These are phyloP conservation scores for Globisporangium polare DNA, from an alignment of 352 stramenopile genomes.

Conservation along the genomic window DNA sequence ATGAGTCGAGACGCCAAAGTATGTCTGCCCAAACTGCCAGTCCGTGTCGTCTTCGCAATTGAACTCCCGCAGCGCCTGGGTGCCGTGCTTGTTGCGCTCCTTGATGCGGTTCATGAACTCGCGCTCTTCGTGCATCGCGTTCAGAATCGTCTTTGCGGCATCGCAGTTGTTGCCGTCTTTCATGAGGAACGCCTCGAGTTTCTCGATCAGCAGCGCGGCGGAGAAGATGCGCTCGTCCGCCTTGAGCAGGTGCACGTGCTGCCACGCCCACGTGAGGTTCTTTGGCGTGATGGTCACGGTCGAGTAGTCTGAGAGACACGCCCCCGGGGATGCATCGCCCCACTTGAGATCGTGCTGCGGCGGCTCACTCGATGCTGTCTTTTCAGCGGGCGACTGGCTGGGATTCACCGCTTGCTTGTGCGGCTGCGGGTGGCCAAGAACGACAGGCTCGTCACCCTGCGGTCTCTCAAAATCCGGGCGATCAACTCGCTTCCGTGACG, in stretches of 20 bases:
- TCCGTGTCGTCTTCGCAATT: slow-evolving; percentile 53
- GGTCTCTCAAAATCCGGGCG: background rate
- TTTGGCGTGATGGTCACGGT: slow-evolving; percentile 32
- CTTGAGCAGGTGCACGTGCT: slow-evolving; percentile 67
- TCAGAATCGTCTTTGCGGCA: slow-evolving; percentile 24
- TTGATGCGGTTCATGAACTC: slow-evolving; percentile 56
- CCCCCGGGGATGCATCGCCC: slow-evolving; percentile 7
- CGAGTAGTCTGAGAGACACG: slow-evolving; percentile 53
- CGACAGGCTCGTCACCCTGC: background rate
- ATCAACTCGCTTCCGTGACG: slow-evolving; percentile 16
- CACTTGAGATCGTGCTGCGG: slow-evolving; percentile 16
- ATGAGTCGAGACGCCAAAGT: slow-evolving; percentile 72
- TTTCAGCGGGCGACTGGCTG: background rate
- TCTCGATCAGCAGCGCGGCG: slow-evolving; percentile 54
- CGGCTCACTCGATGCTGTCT: background rate
- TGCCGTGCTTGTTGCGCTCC: slow-evolving; percentile 37
- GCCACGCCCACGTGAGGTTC: slow-evolving; percentile 72
- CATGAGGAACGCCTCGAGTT: slow-evolving; percentile 56
- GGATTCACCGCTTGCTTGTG: background rate
- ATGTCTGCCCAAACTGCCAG: slow-evolving; percentile 75
- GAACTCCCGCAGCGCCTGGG: slow-evolving; percentile 65
- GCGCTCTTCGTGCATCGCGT: slow-evolving; percentile 48
- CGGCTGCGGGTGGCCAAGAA: background rate
- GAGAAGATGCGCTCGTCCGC: slow-evolving; percentile 73
- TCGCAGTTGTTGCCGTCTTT: slow-evolving; percentile 14